phyloP scores from a whole-genome alignment of 371 early-diverging fungal species.

The Fennellomyces sp. region DNA sequence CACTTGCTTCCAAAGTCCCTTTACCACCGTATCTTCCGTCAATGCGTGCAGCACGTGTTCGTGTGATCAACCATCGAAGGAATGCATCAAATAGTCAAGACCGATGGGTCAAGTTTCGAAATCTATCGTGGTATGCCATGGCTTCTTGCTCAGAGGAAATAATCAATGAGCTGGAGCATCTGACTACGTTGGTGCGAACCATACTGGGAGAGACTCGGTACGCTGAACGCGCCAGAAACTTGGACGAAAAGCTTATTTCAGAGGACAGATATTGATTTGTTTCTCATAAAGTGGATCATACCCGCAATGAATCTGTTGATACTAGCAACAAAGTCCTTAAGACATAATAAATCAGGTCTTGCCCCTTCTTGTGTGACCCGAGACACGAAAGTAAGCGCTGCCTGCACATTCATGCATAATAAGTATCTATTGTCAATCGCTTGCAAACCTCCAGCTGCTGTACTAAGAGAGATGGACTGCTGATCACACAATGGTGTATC shows the following conservation, averaged over 20 bases:
- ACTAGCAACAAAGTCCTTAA: no score
- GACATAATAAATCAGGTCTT: no score
- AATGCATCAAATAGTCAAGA: slow-evolving; percentile 18
- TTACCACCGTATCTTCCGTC: slow-evolving; percentile 63
- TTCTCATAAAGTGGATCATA: background rate
- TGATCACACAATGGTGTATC: no score
- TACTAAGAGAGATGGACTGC: no score
- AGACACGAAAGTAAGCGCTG: no score
- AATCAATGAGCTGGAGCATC: slow-evolving; percentile 57
- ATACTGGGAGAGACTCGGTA: slow-evolving; percentile 47
- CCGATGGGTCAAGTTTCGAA: slow-evolving; percentile 37
- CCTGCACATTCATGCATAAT: no score
- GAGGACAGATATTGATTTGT: background rate
- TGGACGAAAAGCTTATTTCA: slow-evolving; percentile 21
- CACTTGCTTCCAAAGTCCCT: slow-evolving; percentile 55
- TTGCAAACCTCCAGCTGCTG: no score
- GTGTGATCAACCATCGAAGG: slow-evolving; percentile 46
- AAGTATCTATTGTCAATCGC: no score
- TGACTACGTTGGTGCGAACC: slow-evolving; percentile 32
- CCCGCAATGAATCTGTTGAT: no score
- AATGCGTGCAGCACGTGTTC: slow-evolving; percentile 52
- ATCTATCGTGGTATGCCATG: slow-evolving; percentile 53
- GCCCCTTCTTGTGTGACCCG: no score
- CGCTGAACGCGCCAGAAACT: slow-evolving; percentile 27
- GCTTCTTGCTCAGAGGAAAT: slow-evolving; percentile 55